Base-by-base conservation (phyloP, 805 yeast genomes). In the Metschnikowia borealis region DNA sequence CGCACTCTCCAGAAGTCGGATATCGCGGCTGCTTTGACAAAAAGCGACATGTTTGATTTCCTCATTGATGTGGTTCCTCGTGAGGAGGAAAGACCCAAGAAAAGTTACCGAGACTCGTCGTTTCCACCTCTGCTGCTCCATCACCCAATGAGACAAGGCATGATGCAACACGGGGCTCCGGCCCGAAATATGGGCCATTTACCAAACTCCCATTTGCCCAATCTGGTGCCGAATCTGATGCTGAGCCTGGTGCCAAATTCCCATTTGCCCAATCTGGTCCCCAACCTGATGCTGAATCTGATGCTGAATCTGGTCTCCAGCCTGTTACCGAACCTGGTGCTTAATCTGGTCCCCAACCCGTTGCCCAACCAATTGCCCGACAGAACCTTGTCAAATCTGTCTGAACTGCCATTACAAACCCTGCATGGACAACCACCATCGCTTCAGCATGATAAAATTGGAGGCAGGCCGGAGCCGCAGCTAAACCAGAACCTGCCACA, bases 31-130 rank as follows among this genome's bases (percentile, higher is more conserved):
- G 99, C 99, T 1, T 73, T 95, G 50, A 94, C 90, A 57, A 89
- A 89, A 65, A 82, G 91, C 37, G 99, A 94, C 66, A 92, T 94
- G 96, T 95, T 92, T 75, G 99, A 94, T 64, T 94, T 94, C 64
- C 71, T 94, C 49, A 94, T 94, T 58, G 99, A 94, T 65, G 89
- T 94, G 29, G 97, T 92, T 4, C 98, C 99, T 5, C 75, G 97
- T 50, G 96, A 87, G 59, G 90, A 84, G 62, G 89, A 83, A 61
- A 81, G 77, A 66, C 81, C 80, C 4, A 80, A 77, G 54, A 73
- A 70, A 50, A 43, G 66, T 15, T 62, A 62, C 44, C 65, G 56
- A 49, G 53, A 67, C 39, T 51, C 68, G 10, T 56, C 61, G 29
- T 66, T 60, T 41, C 53, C 41, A 3, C 40, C 49, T 34, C 54